These are phyloP conservation scores for Lachnellula occidentalis DNA, from an alignment of 2,329 filamentous ascomycete genomes.

Conservation along the genomic window DNA sequence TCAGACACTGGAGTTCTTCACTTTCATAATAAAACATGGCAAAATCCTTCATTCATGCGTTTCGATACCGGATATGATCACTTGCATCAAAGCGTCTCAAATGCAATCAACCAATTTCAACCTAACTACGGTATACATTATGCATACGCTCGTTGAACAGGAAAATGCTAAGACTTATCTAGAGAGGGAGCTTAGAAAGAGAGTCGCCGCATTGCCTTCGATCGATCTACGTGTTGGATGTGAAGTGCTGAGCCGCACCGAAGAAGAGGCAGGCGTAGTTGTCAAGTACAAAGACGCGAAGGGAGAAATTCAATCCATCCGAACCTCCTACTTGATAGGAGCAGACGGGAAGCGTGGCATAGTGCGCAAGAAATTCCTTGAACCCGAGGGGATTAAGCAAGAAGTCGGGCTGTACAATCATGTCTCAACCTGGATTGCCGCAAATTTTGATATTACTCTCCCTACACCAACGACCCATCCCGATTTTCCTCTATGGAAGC, in stretches of 20 bases:
- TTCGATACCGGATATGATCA: no score
- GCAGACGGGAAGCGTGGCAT: slow-evolving; percentile 17
- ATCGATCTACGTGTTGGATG: not conserved
- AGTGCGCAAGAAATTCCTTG: slow-evolving; percentile 13
- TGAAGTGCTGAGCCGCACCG: not conserved
- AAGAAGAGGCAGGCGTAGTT: slow-evolving; percentile 2
- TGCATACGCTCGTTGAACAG: not conserved
- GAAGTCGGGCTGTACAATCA: slow-evolving; percentile 12
- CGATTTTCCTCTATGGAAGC: slow-evolving; percentile 41
- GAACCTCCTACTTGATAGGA: slow-evolving; percentile 8
- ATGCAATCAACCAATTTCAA: no score
- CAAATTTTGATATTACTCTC: slow-evolving; percentile 39
- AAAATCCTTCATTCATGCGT: no score
- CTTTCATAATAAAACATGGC: not conserved
- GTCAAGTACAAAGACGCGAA: not conserved
- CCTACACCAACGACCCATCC: slow-evolving; percentile 44
- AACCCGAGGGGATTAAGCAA: slow-evolving; percentile 33
- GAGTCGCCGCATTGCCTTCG: not conserved
- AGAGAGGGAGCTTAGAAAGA: not conserved
- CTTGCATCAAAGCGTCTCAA: no score
- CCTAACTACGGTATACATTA: no score
- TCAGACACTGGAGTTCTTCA: slow-evolving; percentile 5
- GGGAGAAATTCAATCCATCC: no score
- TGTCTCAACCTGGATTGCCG: slow-evolving; percentile 38
- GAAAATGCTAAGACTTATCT: not conserved